Conservation (phyloP, 352 stramenopile species). For the Phytopythium aichiense region DNA sequence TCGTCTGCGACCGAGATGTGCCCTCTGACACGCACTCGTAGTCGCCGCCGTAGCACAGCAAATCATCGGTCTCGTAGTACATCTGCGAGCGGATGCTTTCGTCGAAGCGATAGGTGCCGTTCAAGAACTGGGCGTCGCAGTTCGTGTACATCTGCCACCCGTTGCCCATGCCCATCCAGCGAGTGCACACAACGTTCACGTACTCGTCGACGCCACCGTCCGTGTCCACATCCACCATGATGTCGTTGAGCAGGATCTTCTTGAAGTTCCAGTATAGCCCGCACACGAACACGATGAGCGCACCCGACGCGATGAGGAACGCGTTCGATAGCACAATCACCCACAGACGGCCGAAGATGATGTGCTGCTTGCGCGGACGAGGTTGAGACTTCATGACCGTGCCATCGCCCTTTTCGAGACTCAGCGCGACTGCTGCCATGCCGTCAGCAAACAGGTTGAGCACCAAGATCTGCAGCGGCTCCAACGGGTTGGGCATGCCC, state of each 20-base stretch:
- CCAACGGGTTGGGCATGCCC: constrained; percentile 86
- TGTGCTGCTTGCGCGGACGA: constrained; percentile 50
- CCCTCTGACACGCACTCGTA: constrained; percentile 62
- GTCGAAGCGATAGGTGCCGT: constrained; percentile 37
- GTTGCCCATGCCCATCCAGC: constrained; percentile 48
- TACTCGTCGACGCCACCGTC: constrained; percentile 31
- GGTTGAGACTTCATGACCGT: constrained; percentile 61
- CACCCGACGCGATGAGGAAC: constrained; percentile 48
- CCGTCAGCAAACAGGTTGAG: constrained; percentile 98
- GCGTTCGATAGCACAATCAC: constrained; percentile 63
- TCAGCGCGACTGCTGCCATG: constrained; percentile 66
- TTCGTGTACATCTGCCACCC: constrained; percentile 47
- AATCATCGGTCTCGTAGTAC: constrained; percentile 36
- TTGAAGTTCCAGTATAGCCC: constrained; percentile 74
- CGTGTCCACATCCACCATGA: constrained; percentile 35
- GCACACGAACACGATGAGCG: constrained; percentile 55
- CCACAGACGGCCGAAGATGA: constrained; percentile 68
- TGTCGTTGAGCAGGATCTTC: constrained; percentile 50
- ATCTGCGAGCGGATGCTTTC: constrained; percentile 22
- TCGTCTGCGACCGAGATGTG: constrained; percentile 62
- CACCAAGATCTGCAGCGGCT: constrained; percentile 96
- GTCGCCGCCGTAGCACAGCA: constrained; percentile 43
- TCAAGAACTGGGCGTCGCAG: constrained; percentile 25
- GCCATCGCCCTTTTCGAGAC: constrained; percentile 66
- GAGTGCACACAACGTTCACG: constrained; percentile 44